Percentiles rank a stretch among this genome's conserved stretches.
Evolutionary conservation across 768 basidiomycete genomes (phyloP).

Genomic region (Royoungia palumana): DNA sequence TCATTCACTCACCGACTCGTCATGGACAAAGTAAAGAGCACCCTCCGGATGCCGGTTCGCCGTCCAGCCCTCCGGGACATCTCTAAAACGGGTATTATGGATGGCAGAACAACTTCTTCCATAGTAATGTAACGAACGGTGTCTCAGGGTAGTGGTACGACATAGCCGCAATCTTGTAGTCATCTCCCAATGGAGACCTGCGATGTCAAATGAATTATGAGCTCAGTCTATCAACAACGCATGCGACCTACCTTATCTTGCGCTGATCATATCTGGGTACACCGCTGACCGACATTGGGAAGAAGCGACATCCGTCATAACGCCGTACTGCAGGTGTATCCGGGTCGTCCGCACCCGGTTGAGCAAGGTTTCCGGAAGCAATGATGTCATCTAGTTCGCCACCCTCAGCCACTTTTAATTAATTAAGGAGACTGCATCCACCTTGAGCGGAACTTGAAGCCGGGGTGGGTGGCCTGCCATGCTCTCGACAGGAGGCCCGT

Average conservation of each 20-base stretch:
- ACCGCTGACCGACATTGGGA: constrained; percentile 15
- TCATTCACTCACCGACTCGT: constrained; percentile 36
- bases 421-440: background rate
- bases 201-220: background rate
- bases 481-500: constrained; percentile 20
- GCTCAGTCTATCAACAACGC: background rate
- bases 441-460: constrained; percentile 1
- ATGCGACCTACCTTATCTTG: constrained; percentile 6
- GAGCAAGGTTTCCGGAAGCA: background rate
- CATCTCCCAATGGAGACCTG: background rate
- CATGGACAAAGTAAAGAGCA: constrained; percentile 54
- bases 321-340: constrained; percentile 6
- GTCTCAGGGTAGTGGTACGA: constrained; percentile 15
- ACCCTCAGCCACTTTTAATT: background rate
- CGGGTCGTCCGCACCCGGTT: constrained; percentile 4
- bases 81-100: constrained; percentile 8
- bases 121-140: constrained; percentile 14
- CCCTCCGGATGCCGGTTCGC: constrained; percentile 58
- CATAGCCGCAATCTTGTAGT: constrained; percentile 17
- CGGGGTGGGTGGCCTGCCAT: constrained; percentile 16
- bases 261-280: constrained; percentile 13
- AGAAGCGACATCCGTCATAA: constrained; percentile 3
- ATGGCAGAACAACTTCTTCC: background rate
- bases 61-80: constrained; percentile 40
- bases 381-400: background rate